These are phyloP conservation scores for Talaromyces atroroseus DNA, from an alignment of 2,329 filamentous ascomycete genomes.

Conservation along the genomic window DNA sequence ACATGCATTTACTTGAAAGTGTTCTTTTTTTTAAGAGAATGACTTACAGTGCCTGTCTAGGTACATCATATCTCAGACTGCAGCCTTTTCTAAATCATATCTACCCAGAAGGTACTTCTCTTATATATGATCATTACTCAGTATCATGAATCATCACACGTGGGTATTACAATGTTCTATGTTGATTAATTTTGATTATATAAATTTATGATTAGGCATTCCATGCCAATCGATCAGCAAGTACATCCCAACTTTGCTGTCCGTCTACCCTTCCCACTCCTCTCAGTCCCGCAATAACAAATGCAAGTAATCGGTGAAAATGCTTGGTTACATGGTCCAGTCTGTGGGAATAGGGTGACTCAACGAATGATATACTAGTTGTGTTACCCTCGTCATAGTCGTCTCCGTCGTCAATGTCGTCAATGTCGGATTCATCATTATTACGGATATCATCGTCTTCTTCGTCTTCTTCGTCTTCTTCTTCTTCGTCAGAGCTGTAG, in stretches of 20 bases:
- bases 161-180: not conserved
- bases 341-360: conserved; percentile 46
- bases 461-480: conserved; percentile 7
- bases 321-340: conserved; percentile 56
- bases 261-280: conserved; percentile 69
- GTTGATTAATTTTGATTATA: not conserved
- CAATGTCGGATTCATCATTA: conserved; percentile 21
- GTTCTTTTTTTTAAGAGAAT: not conserved
- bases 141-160: not conserved
- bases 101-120: not conserved
- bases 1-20: not conserved
- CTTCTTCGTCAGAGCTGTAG: conserved; percentile 19
- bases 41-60: too few relatives aligned
- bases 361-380: conserved; percentile 31
- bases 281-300: conserved; percentile 66
- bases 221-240: conserved; percentile 72
- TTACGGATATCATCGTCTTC: conserved; percentile 17
- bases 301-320: conserved; percentile 62
- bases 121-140: too few relatives aligned
- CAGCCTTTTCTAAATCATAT: not conserved
- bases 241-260: conserved; percentile 68
- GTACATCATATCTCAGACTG: too few relatives aligned
- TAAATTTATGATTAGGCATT: conserved; percentile 18
- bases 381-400: conserved; percentile 39
- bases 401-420: conserved; percentile 25